These are phyloP conservation scores for Zizania palustris DNA, from an alignment of 202 grass and related monocot genomes.

Conservation along the genomic window DNA sequence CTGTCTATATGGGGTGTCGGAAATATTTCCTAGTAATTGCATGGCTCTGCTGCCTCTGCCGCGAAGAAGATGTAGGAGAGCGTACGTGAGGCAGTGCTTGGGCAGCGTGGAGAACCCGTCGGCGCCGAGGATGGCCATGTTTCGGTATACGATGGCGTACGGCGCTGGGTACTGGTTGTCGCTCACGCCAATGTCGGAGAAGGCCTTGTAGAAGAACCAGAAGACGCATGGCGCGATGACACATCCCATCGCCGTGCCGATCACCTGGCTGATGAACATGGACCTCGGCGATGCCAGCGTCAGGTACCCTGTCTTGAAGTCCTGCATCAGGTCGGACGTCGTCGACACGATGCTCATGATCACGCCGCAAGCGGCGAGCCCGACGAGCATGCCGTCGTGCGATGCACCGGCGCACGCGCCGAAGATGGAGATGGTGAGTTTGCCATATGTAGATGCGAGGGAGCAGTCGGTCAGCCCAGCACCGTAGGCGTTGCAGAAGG, in stretches of 20 bases:
- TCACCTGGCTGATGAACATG: constrained; percentile 77
- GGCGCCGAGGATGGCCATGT: constrained; percentile 67
- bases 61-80: constrained; percentile 65
- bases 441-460: constrained; percentile 63
- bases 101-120: constrained; percentile 64
- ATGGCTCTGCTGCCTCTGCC: too few species aligned
- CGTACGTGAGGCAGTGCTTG: constrained; percentile 60
- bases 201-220: constrained; percentile 72
- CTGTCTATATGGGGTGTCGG: too few species aligned
- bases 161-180: constrained; percentile 58
- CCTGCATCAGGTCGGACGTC: constrained; percentile 70
- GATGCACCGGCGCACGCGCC: constrained; percentile 57
- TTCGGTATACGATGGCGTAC: constrained; percentile 56
- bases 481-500: constrained; percentile 77
- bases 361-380: constrained; percentile 68
- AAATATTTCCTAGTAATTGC: too few species aligned
- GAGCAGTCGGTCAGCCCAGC: constrained; percentile 64
- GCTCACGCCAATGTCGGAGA: constrained; percentile 42
- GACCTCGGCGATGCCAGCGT: constrained; percentile 65
- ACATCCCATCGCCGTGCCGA: constrained; percentile 68
- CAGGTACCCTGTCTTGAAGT: constrained; percentile 73
- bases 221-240: constrained; percentile 70
- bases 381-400: constrained; percentile 56
- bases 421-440: constrained; percentile 71
- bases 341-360: constrained; percentile 72